A percentile compares a stretch with the other conserved stretches of the same genome.
These are phyloP conservation scores for Ballota nigra DNA, from an alignment of 257 asterid species.

Conservation along the genomic window DNA sequence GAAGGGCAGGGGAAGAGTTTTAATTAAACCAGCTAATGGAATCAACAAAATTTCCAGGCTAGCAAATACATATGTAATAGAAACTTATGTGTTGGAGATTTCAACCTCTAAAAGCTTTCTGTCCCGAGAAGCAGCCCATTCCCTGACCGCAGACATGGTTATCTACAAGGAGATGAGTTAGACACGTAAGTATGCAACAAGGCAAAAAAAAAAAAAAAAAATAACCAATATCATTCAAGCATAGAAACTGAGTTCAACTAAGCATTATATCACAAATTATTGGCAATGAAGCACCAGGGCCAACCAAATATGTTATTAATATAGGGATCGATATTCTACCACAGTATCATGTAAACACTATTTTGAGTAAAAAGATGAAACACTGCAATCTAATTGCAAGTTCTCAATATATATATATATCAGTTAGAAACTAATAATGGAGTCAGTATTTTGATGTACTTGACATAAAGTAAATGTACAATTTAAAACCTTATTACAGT, in stretches of 20 bases:
- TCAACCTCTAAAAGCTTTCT: constrained; percentile 81
- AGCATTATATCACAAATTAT: background rate
- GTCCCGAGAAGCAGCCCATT: constrained; percentile 98
- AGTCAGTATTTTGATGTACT: no score
- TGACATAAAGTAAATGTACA: background rate
- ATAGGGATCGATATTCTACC: background rate
- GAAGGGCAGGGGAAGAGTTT: background rate
- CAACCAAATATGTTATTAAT: constrained; percentile 2
- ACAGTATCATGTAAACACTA: background rate
- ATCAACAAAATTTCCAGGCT: background rate
- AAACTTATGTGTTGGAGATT: constrained; percentile 17
- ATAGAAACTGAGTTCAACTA: background rate
- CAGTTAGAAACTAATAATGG: background rate
- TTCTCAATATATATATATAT: background rate
- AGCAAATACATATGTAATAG: background rate
- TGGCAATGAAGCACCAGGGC: background rate
- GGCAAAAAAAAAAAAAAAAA: background rate
- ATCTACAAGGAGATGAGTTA: constrained; percentile 47
- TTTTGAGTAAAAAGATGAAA: background rate
- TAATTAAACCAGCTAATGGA: constrained; percentile 1
- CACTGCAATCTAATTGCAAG: background rate
- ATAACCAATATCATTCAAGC: constrained; percentile 1
- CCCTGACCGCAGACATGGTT: constrained; percentile 99
- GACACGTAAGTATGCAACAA: constrained; percentile 11
- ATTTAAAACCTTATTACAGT: background rate